Conservation (phyloP, 2,329 filamentous ascomycete species). For the Tolypocladium capitatum region DNA sequence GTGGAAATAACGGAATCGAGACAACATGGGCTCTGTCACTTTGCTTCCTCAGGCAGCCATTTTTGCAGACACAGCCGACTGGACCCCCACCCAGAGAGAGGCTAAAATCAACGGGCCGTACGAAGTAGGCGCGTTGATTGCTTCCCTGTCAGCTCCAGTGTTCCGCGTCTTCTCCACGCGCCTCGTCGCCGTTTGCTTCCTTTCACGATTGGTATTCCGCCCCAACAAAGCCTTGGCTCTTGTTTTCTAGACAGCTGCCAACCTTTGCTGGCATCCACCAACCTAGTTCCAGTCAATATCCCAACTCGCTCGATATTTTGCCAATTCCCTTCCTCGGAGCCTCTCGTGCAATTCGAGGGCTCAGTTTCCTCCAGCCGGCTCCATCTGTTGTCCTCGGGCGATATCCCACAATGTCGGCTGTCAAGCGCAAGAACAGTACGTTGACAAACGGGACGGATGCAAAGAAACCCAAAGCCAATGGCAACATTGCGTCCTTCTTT, state of each 20-base stretch:
- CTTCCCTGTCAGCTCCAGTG: not conserved
- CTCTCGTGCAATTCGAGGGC: slow-evolving; percentile 3
- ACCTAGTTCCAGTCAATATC: not conserved
- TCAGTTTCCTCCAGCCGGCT: slow-evolving; percentile 5
- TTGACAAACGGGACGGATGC: slow-evolving; percentile 30
- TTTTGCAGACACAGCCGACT: too few relatives aligned
- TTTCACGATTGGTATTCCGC: not conserved
- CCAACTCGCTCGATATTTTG: slow-evolving; percentile 6
- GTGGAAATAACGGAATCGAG: not conserved
- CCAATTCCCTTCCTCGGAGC: slow-evolving; percentile 6
- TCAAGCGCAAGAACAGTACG: slow-evolving; percentile 54
- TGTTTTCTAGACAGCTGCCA: not conserved
- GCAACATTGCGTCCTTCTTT: slow-evolving; percentile 84
- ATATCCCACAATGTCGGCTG: slow-evolving; percentile 32
- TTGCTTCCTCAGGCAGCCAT: not conserved
- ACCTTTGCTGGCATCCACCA: too few relatives aligned
- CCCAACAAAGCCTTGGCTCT: not conserved
- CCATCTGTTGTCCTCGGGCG: not conserved
- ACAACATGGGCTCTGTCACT: not conserved
- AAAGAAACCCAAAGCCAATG: slow-evolving; percentile 63
- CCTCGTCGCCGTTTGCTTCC: not conserved
- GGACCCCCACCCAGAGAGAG: too few relatives aligned
- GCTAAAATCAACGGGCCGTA: not conserved
- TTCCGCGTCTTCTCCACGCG: slow-evolving; percentile 1
- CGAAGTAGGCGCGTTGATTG: slow-evolving; percentile 4